These are phyloP conservation scores for Pholiota adiposa DNA, from an alignment of 1,284 basidiomycete species.

Conservation along the genomic window DNA sequence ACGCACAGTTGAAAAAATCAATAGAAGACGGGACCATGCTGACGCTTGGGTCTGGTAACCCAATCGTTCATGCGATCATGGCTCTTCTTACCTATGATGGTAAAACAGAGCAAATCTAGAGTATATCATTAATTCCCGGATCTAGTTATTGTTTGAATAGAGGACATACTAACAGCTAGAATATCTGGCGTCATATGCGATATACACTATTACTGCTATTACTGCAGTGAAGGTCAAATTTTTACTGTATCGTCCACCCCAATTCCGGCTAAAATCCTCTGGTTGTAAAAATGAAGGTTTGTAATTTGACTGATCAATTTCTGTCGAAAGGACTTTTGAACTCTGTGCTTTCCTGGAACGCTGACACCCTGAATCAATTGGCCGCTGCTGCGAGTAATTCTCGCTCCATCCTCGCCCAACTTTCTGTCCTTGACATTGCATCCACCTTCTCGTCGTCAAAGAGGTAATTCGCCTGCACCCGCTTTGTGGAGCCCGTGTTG, in stretches of 20 bases:
- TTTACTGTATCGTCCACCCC: not conserved
- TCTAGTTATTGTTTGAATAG: not conserved
- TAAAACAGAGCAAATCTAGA: slow-evolving; percentile 31
- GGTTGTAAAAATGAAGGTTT: not conserved
- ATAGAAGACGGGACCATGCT: slow-evolving; percentile 58
- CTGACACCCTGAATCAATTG: too few species aligned
- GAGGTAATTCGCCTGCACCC: not conserved
- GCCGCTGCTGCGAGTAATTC: not conserved
- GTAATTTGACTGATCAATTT: not conserved
- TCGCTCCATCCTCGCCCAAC: slow-evolving; percentile 6
- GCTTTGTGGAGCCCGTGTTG: not conserved
- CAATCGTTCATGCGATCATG: slow-evolving; percentile 72
- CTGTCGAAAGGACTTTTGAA: too few species aligned
- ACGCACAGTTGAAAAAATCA: slow-evolving; percentile 66
- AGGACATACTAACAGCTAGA: not conserved
- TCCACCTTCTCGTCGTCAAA: not conserved
- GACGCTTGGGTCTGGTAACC: slow-evolving; percentile 52
- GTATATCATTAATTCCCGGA: not conserved
- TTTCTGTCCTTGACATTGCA: slow-evolving; percentile 4
- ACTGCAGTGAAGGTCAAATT: not conserved
- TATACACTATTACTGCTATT: not conserved
- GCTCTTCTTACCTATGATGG: slow-evolving; percentile 70
- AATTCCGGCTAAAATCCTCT: not conserved
- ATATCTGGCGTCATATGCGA: not conserved
- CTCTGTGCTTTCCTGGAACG: too few species aligned